A percentile compares a stretch with the other conserved stretches of the same genome.
Evolutionary conservation across 2,329 filamentous ascomycete genomes (phyloP).

Genomic region (Microsporum audouinii): DNA sequence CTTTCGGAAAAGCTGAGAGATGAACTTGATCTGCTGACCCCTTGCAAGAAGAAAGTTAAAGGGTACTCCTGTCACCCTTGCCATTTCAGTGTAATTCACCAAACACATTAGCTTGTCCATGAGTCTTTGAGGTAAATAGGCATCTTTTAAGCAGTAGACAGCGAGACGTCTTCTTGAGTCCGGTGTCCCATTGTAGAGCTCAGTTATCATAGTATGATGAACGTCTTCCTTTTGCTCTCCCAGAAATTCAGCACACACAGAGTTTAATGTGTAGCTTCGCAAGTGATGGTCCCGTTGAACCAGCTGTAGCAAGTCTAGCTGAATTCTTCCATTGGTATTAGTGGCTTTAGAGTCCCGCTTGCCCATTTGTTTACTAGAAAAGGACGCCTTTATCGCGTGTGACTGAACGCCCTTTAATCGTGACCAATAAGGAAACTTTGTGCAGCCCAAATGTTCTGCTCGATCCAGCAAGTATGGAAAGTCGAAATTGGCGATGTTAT

Average conservation of each 20-base stretch:
- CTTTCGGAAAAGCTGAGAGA: slow-evolving; percentile 94
- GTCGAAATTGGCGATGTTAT: slow-evolving; percentile 98
- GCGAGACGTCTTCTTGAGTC: slow-evolving; percentile 84
- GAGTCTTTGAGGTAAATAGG: slow-evolving; percentile 81
- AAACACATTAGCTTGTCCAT: slow-evolving; percentile 98
- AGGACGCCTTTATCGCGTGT: slow-evolving; percentile 64
- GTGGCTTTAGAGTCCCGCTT: slow-evolving; percentile 89
- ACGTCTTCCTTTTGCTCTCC: slow-evolving; percentile 98
- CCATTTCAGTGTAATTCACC: slow-evolving; percentile 99
- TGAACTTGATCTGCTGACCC: slow-evolving; percentile 94
- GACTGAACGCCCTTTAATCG: slow-evolving; percentile 62
- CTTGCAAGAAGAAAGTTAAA: slow-evolving; percentile 89
- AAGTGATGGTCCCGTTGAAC: slow-evolving; percentile 91
- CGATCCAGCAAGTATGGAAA: slow-evolving; percentile 90
- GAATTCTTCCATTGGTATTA: slow-evolving; percentile 86
- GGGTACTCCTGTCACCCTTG: slow-evolving; percentile 93
- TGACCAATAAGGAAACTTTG: slow-evolving; percentile 76
- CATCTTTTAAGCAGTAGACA: slow-evolving; percentile 95
- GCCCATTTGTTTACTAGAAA: slow-evolving; percentile 97
- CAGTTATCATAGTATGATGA: slow-evolving; percentile 98
- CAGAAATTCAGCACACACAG: slow-evolving; percentile 85
- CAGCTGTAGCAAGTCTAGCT: slow-evolving; percentile 87
- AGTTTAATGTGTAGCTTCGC: slow-evolving; percentile 93
- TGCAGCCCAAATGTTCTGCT: slow-evolving; percentile 70
- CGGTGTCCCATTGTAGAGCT: slow-evolving; percentile 89